Base-by-base conservation (phyloP, 192 early-diverging fungal genomes). In the Entophlyctis luteolus region DNA sequence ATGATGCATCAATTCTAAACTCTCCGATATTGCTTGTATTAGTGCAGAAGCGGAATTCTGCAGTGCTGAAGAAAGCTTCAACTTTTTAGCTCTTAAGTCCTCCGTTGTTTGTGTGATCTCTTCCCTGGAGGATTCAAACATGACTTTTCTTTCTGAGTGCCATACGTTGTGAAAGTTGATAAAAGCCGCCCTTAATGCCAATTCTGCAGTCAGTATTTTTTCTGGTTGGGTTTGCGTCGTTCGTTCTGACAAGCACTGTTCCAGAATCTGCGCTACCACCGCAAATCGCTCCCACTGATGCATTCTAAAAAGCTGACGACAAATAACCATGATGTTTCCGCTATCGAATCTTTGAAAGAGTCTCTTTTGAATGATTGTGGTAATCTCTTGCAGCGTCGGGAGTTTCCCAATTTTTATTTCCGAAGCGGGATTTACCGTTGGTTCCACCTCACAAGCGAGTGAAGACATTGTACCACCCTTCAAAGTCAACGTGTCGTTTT, bases 221-320 rank as follows among this genome's bases (percentile, higher is more conserved):
- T 42, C 53, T 0, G 62, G 3, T n/a, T 14, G 28, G 4, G 38
- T 54, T 4, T 8, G 14, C 29, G 5, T 31, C 16, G 12, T 33
- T n/a, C 36, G 36, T 65, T 65, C 62, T 25, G 32, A 20, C 37
- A 54, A 31, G 65, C 60, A 22, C 16, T 52, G 62, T n/a, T 79
- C 73, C 8, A 79, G 20, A 2, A 72, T 16, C 37, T 74, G 62
- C 2, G 66, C 70, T 10, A 73, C 47, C 2, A 73, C 48, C 31
- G 37, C 59, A 57, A 72, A 79, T 22, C 77, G 54, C 46, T 79
- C 73, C 70, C 67, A 79, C 48, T 79, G 77, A 28, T 52, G 48
- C 20, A 47, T 45, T 28, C 33, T 48, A 46, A 72, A 79, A 3
- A 72, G 57, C 28, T 67, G 31, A 22, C 77, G 25, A 12, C 53